Evolutionary conservation across 2,329 filamentous ascomycete species (phyloP).

Genomic region (Calonectria pteridis): DNA sequence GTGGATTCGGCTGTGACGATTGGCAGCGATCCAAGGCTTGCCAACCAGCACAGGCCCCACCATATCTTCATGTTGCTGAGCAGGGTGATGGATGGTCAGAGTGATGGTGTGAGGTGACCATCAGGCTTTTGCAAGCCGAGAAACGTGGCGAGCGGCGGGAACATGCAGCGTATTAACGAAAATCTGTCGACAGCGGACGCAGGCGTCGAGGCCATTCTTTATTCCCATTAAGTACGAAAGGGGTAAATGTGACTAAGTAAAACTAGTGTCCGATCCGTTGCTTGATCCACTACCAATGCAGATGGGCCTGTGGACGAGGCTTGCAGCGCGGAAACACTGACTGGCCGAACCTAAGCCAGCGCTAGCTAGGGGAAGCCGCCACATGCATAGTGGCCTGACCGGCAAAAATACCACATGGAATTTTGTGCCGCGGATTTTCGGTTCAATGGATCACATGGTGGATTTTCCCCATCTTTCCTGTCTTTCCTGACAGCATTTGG

Average conservation of each 20-base stretch:
- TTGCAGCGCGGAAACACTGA: background rate
- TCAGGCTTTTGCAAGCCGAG: background rate
- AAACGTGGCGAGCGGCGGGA: no score
- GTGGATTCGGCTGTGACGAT: background rate
- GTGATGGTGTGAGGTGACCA: background rate
- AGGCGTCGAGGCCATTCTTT: background rate
- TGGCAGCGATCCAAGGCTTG: background rate
- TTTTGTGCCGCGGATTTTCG: background rate
- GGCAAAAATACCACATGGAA: background rate
- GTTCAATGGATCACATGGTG: background rate
- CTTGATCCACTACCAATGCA: background rate
- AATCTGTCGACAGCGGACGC: background rate
- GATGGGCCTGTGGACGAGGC: background rate
- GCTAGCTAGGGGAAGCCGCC: background rate
- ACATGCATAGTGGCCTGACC: background rate
- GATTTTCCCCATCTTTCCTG: background rate
- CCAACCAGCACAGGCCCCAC: background rate
- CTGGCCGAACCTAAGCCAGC: background rate
- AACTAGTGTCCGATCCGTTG: background rate
- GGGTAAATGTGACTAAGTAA: background rate
- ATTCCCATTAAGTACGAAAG: background rate
- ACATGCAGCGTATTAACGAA: background rate
- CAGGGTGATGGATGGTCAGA: background rate
- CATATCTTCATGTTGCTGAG: background rate
- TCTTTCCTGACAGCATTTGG: background rate